phyloP scores from a whole-genome alignment of 345 rosid genomes.

The Sonneratia alba region DNA sequence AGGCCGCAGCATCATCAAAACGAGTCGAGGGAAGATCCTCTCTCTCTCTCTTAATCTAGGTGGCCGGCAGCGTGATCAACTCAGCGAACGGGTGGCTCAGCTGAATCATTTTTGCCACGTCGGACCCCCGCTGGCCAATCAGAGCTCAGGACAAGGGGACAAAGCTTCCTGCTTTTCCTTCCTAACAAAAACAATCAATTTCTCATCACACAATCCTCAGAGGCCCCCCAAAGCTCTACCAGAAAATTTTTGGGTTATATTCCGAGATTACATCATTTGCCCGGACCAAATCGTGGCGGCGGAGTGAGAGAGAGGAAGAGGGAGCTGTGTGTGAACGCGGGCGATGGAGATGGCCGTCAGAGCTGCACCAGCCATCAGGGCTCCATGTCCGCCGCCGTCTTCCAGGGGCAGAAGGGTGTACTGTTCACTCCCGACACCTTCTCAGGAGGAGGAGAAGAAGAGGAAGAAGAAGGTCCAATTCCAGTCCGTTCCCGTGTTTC shows the following conservation, averaged over 20 bases:
- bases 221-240: not conserved
- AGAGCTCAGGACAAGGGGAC: not conserved
- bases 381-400: slow-evolving; percentile 20
- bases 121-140: not conserved
- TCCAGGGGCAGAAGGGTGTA: slow-evolving; percentile 10
- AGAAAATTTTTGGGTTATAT: not conserved
- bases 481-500: slow-evolving; percentile 35
- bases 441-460: not conserved
- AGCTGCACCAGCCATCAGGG: slow-evolving; percentile 35
- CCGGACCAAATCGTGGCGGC: not conserved
- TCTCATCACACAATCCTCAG: not conserved
- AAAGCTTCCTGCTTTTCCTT: not conserved
- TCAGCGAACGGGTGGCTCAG: not conserved
- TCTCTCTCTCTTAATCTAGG: not conserved
- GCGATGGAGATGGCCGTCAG: slow-evolving; percentile 43
- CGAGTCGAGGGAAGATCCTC: not conserved
- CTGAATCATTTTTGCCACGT: not conserved
- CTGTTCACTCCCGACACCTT: slow-evolving; percentile 9
- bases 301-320: not conserved
- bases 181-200: not conserved
- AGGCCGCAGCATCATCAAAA: too few species aligned
- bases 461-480: slow-evolving; percentile 20
- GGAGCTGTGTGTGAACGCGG: not conserved
- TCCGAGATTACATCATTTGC: not conserved
- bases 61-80: not conserved